A percentile compares a stretch with the other conserved stretches of the same genome.
Conservation (phyloP, 1,284 basidiomycete genomes). For the Ceratobasidium sp. region DNA sequence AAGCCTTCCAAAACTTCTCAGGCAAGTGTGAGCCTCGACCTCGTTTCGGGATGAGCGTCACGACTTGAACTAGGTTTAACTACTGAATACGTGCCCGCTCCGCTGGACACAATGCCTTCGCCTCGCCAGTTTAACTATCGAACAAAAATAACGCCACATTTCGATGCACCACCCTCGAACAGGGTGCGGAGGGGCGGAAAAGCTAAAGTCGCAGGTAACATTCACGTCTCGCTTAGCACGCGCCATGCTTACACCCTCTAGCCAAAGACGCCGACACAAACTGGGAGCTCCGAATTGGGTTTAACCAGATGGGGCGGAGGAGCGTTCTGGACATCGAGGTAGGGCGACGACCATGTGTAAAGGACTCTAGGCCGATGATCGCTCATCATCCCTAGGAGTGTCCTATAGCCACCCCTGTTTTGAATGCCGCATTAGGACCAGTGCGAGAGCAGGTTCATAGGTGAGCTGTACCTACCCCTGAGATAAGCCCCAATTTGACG, state of each 20-base stretch:
- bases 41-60: conserved; percentile 11
- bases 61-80: conserved; percentile 65
- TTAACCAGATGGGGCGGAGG: conserved; percentile 84
- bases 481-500: conserved; percentile 14
- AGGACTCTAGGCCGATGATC: conserved; percentile 8
- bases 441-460: conserved; percentile 78
- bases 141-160: conserved; percentile 98
- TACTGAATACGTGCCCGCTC: conserved; percentile 70
- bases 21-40: conserved; percentile 57
- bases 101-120: conserved; percentile 84
- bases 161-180: conserved; percentile 76
- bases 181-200: conserved; percentile 62
- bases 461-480: conserved; percentile 62
- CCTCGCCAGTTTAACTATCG: conserved; percentile 93
- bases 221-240: conserved; percentile 40
- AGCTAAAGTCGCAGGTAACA: conserved; percentile 49
- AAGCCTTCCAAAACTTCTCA: conserved; percentile 88
- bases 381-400: conserved; percentile 75
- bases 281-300: conserved; percentile 86
- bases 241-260: conserved; percentile 53
- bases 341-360: conserved; percentile 52
- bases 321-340: conserved; percentile 95
- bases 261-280: conserved; percentile 47
- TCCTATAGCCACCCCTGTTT: conserved; percentile 86
- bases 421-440: conserved; percentile 77